Evolutionary conservation across 352 stramenopile species (phyloP).

Genomic region (Globisporangium middletonii): DNA sequence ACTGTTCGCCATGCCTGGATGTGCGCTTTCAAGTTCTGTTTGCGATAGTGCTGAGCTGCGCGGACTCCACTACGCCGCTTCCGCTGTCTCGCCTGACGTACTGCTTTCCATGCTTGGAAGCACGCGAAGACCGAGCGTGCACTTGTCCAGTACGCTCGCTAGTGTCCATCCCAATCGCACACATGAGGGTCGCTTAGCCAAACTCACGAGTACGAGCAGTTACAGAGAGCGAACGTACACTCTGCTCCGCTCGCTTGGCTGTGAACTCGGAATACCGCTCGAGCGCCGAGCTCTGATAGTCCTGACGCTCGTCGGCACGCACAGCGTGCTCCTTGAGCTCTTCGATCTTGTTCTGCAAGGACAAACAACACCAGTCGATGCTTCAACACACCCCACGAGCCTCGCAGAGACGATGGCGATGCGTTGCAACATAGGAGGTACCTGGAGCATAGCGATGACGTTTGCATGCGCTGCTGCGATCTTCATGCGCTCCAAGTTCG

Average conservation of each 20-base stretch:
- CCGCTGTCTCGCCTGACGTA: neutral
- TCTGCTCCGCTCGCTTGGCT: constrained; percentile 13
- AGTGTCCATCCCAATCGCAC: neutral
- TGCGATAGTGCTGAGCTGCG: constrained; percentile 14
- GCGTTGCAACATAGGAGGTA: constrained; percentile 2
- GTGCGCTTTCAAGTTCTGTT: constrained; percentile 6
- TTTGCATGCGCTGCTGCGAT: constrained; percentile 38
- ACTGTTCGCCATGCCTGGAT: constrained; percentile 10
- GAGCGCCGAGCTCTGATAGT: constrained; percentile 12
- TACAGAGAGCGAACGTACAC: constrained; percentile 13
- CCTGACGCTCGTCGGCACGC: constrained; percentile 6
- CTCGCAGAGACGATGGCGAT: no score
- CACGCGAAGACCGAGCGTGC: constrained; percentile 16
- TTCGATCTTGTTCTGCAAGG: constrained; percentile 28
- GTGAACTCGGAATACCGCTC: constrained; percentile 28
- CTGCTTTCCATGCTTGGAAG: constrained; percentile 26
- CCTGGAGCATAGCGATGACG: constrained; percentile 36
- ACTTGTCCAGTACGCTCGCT: constrained; percentile 22
- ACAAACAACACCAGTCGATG: neutral
- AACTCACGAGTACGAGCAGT: neutral
- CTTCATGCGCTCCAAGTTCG: constrained; percentile 37
- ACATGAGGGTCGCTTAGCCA: neutral
- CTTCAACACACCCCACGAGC: no score
- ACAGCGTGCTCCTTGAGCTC: constrained; percentile 25
- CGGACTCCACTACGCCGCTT: constrained; percentile 1